Base-by-base conservation (phyloP, 176 grass and related monocot species). In the Elymus sibiricus region DNA sequence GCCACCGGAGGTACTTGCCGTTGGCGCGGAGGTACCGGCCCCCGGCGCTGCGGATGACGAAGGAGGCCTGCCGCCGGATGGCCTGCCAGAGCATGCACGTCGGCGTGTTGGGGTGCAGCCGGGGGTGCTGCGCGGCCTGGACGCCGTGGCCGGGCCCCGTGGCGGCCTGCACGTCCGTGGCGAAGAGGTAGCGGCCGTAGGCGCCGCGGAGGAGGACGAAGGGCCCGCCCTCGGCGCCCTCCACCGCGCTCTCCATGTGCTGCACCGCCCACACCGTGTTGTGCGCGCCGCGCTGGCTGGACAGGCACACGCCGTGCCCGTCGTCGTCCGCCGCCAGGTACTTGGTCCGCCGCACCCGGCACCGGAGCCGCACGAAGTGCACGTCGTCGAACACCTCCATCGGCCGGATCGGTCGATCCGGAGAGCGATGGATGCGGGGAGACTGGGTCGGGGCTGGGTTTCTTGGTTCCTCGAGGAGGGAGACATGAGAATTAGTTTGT, bases 241-340 rank as follows among this genome's bases (percentile, higher is more conserved):
- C 74, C 27, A 31, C 74, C 8, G 44, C 74, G 16, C 46, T 46
- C 9, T 76, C 46, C 9, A 60, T 11, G 71, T n/a, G 79, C 28
- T 90, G n/a, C 15, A 86, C 83, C 17, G 78, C 78, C 88, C 88
- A 90, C 51, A 90, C 83, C 29, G 73, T 35, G 88, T 90, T 90
- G 72, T 90, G 83, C 9, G 80, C 83, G 39, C 8, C n/a, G 17
- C 88, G 83, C 47, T 82, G 88, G 63, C 16, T 42, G 16, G 64
- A 25, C 8, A 90, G 73, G 73, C 74, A 78, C 24, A 90, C 65
- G 73, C 10, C 17, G 13, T 7, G 0, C 4, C 88, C 84, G 79
- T 90, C 79, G 25, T 43, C 64, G 79, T 71, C 88, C 4, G 74
- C 88, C 2, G 79, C 79, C 2, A 90, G 64, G 88, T 83, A 86